Conservation (phyloP, 2,329 filamentous ascomycete genomes). For the Colletotrichum sp. region DNA sequence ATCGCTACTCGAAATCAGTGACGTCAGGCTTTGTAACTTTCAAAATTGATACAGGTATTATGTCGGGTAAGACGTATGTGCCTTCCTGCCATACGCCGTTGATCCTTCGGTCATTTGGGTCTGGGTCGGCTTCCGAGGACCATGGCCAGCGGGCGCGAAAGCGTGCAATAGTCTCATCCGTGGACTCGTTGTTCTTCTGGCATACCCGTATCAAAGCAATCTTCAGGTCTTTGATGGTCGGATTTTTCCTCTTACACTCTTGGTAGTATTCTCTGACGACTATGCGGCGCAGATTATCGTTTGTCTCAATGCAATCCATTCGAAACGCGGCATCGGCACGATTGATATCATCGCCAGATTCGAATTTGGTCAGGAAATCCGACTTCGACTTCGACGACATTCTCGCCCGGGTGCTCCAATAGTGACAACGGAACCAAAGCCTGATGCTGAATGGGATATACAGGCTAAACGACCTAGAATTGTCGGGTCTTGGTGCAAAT, state of each 20-base stretch:
- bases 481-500: too few relatives aligned
- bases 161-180: too few relatives aligned
- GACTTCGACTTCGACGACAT: too few relatives aligned
- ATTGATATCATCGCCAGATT: neutral
- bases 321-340: neutral
- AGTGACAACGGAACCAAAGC: neutral
- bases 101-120: too few relatives aligned
- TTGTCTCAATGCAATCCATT: neutral
- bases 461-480: too few relatives aligned
- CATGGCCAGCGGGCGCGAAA: too few relatives aligned
- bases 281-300: neutral
- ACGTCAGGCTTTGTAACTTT: neutral
- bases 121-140: too few relatives aligned
- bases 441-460: too few relatives aligned
- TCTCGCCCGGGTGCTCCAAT: neutral
- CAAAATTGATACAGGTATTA: neutral
- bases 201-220: neutral
- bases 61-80: too few relatives aligned
- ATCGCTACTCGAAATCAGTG: neutral
- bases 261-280: neutral
- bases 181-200: neutral
- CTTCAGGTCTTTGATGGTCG: neutral
- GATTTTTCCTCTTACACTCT: neutral
- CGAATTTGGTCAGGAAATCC: too few relatives aligned
- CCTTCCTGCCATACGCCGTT: too few relatives aligned